Evolutionary conservation across 78 protist species (phyloP), one percentile per base, ranked within the genome.

Genomic region (Polysphondylium violaceum): DNA sequence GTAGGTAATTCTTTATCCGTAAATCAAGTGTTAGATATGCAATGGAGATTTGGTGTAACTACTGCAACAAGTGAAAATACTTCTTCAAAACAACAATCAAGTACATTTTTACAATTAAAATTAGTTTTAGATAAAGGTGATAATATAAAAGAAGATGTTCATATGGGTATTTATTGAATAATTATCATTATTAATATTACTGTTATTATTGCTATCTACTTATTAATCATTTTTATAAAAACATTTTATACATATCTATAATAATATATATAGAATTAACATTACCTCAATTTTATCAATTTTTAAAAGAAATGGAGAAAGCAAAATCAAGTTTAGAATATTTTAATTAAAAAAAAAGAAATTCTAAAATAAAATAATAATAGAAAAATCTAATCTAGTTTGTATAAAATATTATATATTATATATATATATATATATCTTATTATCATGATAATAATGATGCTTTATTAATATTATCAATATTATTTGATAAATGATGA

Each of bases 31-130:
- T 69, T 88, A 29, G 94, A 88, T 76, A 88, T 88, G 94, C 86
- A 88, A 75, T 88, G 94, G 94, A 74, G 87, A 74, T 88, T 88
- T 14, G 94, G 94, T 67, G 94, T 88, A 7, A 88, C 94, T 8
- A 67, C 83, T 25, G 67, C 87, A n/a, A 47, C 76, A 5, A 56
- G 72, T n/a, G 88, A 61, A 51, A 36, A 19, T n/a, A 47, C 55
- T 0, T 47, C 43, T 36, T 41, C 72, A 27, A 68, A 69, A 29
- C 27, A 25, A 71, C 47, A 75, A 1, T 76, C 64, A 56, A 71
- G 89, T 19, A 79, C 89, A 55, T 79, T 69, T 43, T 41, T 91
- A 25, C 94, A 91, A 73, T 64, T 91, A 35, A 91, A 91, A 51
- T 60, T 91, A 31, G 86, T 74, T 27, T 51, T 91, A 19, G 94